Evolutionary conservation across 73 alveolate genomes (phyloP).

Genomic region (Tetrahymena thermophila): DNA sequence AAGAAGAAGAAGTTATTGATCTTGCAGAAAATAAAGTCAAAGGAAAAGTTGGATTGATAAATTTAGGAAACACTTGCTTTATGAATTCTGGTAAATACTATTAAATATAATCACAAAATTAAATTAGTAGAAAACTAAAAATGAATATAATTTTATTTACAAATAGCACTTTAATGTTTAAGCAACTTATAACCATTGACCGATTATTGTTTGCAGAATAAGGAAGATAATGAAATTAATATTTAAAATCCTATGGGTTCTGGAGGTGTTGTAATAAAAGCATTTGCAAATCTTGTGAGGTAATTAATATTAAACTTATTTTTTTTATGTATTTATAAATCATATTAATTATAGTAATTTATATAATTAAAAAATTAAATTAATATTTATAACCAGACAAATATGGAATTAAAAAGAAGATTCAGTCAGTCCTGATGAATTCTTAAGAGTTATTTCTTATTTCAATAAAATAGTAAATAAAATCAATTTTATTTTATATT

Average conservation of each 20-base stretch:
- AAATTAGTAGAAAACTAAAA: background rate
- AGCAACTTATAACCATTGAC: background rate
- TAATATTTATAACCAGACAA: background rate
- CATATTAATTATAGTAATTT: no score
- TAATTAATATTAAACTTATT: background rate
- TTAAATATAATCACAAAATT: background rate
- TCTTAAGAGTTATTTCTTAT: background rate
- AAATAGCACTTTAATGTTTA: background rate
- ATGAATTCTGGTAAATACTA: background rate
- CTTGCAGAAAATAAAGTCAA: background rate
- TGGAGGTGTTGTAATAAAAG: background rate
- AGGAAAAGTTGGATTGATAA: background rate
- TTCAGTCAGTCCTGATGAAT: background rate
- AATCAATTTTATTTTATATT: no score
- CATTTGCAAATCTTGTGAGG: background rate
- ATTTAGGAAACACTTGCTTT: background rate
- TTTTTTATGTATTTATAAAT: background rate
- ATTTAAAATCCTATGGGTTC: background rate
- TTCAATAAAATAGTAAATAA: background rate
- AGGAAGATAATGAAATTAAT: background rate
- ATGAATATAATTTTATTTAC: background rate
- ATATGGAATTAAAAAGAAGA: background rate
- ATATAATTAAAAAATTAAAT: background rate
- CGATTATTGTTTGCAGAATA: background rate
- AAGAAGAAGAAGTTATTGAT: background rate